Evolutionary conservation across 306 rosid species (phyloP), one percentile per base, ranked within the genome.

Genomic region (Carpinus fangiana): DNA sequence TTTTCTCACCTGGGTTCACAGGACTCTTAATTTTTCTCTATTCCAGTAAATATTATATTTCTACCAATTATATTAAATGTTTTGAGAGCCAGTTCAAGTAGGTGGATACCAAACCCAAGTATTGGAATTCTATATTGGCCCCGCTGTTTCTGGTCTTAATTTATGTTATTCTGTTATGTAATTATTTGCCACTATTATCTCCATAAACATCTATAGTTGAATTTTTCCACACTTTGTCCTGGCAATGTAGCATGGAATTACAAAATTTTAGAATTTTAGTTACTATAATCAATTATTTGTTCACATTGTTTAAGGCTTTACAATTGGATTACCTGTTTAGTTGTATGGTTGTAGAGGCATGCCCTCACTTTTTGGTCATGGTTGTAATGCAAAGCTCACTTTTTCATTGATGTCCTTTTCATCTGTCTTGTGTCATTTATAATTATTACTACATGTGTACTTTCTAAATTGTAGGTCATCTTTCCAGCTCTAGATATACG

Each of bases 401-500:
- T 67, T 51, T 11, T 38, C 51, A 60, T 48, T 38, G 11, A 31
- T 18, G 36, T 16, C 6, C 0, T 43, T 18, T 45, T 34, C 16
- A 23, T 20, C 21, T 28, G 3, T 26, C 43, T 74, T 31, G n/a
- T 20, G 28, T 74, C 34, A 7, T 4, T 62, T 53, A 5, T 47
- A 31, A 43, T 36, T 68, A 36, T 75, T 17, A 74, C 43, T 10
- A 18, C 50, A 48, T 56, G 54, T 54, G 13, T 43, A 20, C 65
- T 68, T 68, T 70, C 21, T 72, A 48, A 68, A 57, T 74, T 76
- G 36, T 75, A 74, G 84, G 84, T 80, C 64, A 80, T 80, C 64
- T 81, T 81, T 70, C 80, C 80, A 34, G 80, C 84, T 45, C 73
- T 81, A 20, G 84, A 81, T 61, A 75, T 20, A 38, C 84, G 84